These are phyloP conservation scores for Pseudogymnoascus sp. DNA, from an alignment of 2,329 filamentous ascomycete genomes.

Conservation along the genomic window DNA sequence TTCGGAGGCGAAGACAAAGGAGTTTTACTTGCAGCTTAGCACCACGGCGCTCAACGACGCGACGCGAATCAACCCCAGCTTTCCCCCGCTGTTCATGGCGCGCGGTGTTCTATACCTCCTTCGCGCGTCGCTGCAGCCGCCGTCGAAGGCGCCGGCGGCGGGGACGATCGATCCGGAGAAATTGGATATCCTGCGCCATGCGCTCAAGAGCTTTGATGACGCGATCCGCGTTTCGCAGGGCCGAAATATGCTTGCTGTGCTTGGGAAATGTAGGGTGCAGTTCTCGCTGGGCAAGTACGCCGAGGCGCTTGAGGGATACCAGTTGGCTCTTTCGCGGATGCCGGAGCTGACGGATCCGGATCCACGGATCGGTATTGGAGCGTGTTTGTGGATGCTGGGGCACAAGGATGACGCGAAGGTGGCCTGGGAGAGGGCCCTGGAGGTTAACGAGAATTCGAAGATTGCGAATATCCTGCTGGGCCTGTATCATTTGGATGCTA, in stretches of 20 bases:
- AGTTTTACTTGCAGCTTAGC: conserved; percentile 85
- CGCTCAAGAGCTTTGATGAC: conserved; percentile 91
- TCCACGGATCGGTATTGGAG: conserved; percentile 90
- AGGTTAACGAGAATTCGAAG: conserved; percentile 77
- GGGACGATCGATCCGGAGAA: conserved; percentile 64
- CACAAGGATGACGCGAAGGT: conserved; percentile 87
- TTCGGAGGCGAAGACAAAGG: conserved; percentile 80
- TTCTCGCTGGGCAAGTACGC: conserved; percentile 83
- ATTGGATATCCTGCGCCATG: conserved; percentile 74
- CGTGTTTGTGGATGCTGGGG: conserved; percentile 94
- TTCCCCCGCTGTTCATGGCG: conserved; percentile 84
- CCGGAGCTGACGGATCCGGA: conserved; percentile 87
- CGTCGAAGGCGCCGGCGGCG: conserved; percentile 59
- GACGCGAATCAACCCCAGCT: conserved; percentile 86
- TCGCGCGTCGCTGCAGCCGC: conserved; percentile 75
- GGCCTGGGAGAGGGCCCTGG: conserved; percentile 83
- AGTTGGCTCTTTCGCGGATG: conserved; percentile 78
- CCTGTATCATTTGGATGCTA: conserved; percentile 82
- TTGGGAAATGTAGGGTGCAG: conserved; percentile 81
- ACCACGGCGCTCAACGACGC: conserved; percentile 91
- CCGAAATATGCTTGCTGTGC: conserved; percentile 83
- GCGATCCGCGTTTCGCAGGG: conserved; percentile 77
- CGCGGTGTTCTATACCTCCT: conserved; percentile 85
- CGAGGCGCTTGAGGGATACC: conserved; percentile 78
- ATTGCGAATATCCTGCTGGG: conserved; percentile 85